Evolutionary conservation across 2,329 filamentous ascomycete genomes (phyloP).

Genomic region (Scolecobasidium constrictum): DNA sequence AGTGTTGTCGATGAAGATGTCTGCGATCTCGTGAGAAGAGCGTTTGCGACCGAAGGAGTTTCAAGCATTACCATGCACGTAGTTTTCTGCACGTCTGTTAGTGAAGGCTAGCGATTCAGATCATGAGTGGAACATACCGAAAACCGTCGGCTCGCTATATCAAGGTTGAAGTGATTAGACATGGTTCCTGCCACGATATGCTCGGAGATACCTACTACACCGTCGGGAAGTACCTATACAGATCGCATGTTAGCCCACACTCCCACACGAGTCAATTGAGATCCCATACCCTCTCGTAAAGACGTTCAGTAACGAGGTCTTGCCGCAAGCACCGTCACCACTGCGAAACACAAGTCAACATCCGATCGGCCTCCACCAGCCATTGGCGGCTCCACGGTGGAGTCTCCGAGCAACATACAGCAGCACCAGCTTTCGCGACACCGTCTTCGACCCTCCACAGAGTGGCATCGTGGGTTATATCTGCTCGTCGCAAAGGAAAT

Average conservation of each 20-base stretch:
- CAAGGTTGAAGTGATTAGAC: conserved; percentile 12
- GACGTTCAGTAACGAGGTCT: conserved; percentile 94
- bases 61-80: conserved; percentile 87
- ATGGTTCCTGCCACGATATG: not conserved
- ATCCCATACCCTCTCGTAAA: conserved; percentile 81
- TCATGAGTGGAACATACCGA: conserved; percentile 40
- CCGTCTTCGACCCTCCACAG: conserved; percentile 50
- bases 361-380: conserved; percentile 8
- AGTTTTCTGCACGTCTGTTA: conserved; percentile 60
- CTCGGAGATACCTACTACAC: conserved; percentile 60
- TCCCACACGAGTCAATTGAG: conserved; percentile 1
- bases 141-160: conserved; percentile 78
- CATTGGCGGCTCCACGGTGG: not conserved
- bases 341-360: conserved; percentile 32
- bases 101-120: conserved; percentile 5
- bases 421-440: conserved; percentile 92
- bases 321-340: conserved; percentile 91
- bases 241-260: conserved; percentile 10
- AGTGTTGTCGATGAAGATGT: conserved; percentile 95
- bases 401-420: conserved; percentile 47
- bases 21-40: conserved; percentile 35
- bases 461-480: conserved; percentile 7
- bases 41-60: not conserved
- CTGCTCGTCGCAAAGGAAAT: too few species aligned
- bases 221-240: conserved; percentile 77